phyloP scores from a whole-genome alignment of 495 filamentous ascomycete species.

The Podospora pseudopauciseta region DNA sequence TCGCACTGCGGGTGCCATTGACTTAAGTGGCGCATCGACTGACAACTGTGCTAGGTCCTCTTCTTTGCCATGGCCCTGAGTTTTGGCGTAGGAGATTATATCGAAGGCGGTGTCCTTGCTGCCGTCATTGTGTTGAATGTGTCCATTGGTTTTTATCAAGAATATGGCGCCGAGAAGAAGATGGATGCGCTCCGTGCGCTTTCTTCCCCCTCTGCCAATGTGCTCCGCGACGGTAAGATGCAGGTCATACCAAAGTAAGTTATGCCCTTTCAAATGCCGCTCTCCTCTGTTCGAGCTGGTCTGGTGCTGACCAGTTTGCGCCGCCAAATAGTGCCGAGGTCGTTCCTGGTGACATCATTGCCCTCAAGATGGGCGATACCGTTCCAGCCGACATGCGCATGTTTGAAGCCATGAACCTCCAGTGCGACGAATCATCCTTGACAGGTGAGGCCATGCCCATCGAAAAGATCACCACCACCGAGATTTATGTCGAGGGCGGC shows the following conservation, averaged over 20 bases:
- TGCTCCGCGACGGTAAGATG: constrained; percentile 66
- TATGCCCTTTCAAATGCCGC: not conserved
- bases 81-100: constrained; percentile 73
- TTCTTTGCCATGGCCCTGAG: constrained; percentile 80
- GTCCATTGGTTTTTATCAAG: constrained; percentile 73
- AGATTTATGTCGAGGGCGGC: constrained; percentile 33
- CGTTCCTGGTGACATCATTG: constrained; percentile 77
- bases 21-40: constrained; percentile 14
- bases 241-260: constrained; percentile 58
- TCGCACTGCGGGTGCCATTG: not conserved
- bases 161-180: constrained; percentile 81
- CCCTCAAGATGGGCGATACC: constrained; percentile 79
- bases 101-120: constrained; percentile 79
- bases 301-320: constrained; percentile 16
- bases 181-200: constrained; percentile 76
- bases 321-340: constrained; percentile 56
- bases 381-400: constrained; percentile 73
- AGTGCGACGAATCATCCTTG: constrained; percentile 39
- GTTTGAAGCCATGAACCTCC: constrained; percentile 74
- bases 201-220: constrained; percentile 73
- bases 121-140: constrained; percentile 81
- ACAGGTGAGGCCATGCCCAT: constrained; percentile 65
- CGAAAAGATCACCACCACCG: constrained; percentile 35
- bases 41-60: constrained; percentile 55
- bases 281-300: not conserved